Evolutionary conservation across 1,284 basidiomycete species (phyloP), one percentile per base, ranked within the genome.

Genomic region (Tetrapyrgos nigripes): DNA sequence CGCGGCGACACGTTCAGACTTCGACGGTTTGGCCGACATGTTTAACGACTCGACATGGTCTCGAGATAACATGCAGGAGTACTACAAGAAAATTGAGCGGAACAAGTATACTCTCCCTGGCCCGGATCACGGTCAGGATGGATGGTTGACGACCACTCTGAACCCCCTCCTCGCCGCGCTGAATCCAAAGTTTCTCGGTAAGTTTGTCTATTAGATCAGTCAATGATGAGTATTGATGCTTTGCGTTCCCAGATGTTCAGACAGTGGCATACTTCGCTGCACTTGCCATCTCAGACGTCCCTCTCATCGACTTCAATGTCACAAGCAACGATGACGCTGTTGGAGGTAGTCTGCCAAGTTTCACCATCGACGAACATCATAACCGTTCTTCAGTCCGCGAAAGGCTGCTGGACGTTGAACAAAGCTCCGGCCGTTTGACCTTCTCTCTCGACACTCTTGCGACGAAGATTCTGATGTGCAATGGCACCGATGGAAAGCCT

Each of bases 21-120:
- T 67, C 49, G 60, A 64, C 43, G 40, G 40, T 28, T 59, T 68
- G 11, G 66, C 63, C 2, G 35, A 44, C 19, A 65, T 63, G 58
- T 66, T 66, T 59, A 59, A 64, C 26, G 64, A 67, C 33, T 27
- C 56, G n/a, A 62, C 62, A 10, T 68, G 67, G 67, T 63, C 63
- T 1, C 52, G 61, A 31, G 50, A 60, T 5, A 64, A 62, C 50
- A 66, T 68, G 64, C 63, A 64, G 19, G 55, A 61, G 21, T 66
- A 64, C 43, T 68, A 62, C 61, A 66, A 66, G 47, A 54, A 48
- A 4, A 60, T 68, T 35, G 66, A 68, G 47, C 52, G 61, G n/a
- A 62, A 64, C 48, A 19, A 57, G 19, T 51, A 65, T 55, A 59
- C 57, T 19, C 45, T 59, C 26, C 31, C 40, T 31, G 24, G 27